Conservation (phyloP, 371 early-diverging fungal genomes). For the Coemansia sp. region DNA sequence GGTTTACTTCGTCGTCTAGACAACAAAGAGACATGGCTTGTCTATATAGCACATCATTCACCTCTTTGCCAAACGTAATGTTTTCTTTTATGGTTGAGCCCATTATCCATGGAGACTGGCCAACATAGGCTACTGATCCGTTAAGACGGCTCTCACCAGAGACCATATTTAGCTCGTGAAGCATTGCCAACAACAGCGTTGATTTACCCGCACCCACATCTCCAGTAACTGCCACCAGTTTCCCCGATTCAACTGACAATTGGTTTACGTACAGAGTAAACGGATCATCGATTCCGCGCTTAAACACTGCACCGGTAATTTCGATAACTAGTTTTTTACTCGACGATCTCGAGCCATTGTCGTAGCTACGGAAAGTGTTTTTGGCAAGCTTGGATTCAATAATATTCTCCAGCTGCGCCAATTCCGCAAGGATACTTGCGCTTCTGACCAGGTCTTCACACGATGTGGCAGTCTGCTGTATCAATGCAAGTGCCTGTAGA, state of each 20-base stretch:
- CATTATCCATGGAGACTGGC: slow-evolving; percentile 61
- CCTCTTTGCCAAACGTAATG: slow-evolving; percentile 59
- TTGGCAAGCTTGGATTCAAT: slow-evolving; percentile 1
- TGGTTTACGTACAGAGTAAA: background rate
- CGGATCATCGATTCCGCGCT: background rate
- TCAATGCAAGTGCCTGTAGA: slow-evolving; percentile 1
- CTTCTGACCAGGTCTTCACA: slow-evolving; percentile 8
- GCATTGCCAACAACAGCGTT: slow-evolving; percentile 73
- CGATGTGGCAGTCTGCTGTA: slow-evolving; percentile 13
- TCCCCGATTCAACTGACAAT: slow-evolving; percentile 1
- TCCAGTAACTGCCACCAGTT: slow-evolving; percentile 54
- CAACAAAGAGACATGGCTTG: slow-evolving; percentile 55
- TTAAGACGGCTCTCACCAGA: slow-evolving; percentile 37
- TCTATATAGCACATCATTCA: slow-evolving; percentile 52
- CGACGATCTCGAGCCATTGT: too few relatives aligned
- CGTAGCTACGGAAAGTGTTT: background rate
- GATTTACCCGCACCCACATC: slow-evolving; percentile 87
- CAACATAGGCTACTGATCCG: slow-evolving; percentile 59
- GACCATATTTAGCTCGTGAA: slow-evolving; percentile 72
- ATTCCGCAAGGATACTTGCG: slow-evolving; percentile 8
- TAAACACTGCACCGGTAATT: slow-evolving; percentile 10
- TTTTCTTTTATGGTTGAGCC: slow-evolving; percentile 58
- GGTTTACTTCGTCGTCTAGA: slow-evolving; percentile 25
- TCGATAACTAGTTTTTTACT: background rate
- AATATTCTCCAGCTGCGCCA: slow-evolving; percentile 13